Percentiles rank a stretch among this genome's conserved stretches.
phyloP scores from a whole-genome alignment of 805 yeast genomes.

The Diddensiella caesifluorescens region DNA sequence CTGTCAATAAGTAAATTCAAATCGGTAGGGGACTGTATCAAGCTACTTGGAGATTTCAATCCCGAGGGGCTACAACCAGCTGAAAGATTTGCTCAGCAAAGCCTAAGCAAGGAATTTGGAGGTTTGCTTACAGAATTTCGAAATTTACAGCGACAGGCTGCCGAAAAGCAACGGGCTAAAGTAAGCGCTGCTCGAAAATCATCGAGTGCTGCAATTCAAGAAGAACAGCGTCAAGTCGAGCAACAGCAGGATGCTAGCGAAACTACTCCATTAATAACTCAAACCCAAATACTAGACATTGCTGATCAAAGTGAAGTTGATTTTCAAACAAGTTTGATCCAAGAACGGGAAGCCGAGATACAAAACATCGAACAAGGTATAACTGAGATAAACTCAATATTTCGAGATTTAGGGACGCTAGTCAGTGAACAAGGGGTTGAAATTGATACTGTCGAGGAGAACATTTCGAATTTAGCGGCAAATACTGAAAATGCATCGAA shows the following conservation, averaged over 20 bases:
- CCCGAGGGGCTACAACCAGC: conserved; percentile 16
- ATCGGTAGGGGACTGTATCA: conserved; percentile 15
- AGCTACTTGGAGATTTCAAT: conserved; percentile 17
- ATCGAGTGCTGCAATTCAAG: neutral
- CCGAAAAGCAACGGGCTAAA: conserved; percentile 39
- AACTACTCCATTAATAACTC: conserved; percentile 22
- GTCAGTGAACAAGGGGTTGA: conserved; percentile 83
- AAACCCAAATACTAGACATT: conserved; percentile 38
- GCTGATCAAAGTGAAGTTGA: conserved; percentile 28
- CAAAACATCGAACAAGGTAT: conserved; percentile 70
- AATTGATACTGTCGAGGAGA: conserved; percentile 78
- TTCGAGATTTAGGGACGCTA: conserved; percentile 70
- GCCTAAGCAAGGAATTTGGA: conserved; percentile 52
- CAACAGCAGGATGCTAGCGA: conserved; percentile 6
- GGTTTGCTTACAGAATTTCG: conserved; percentile 45
- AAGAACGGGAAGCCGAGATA: conserved; percentile 71
- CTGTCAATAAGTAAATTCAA: conserved; percentile 18
- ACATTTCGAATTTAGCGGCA: conserved; percentile 55
- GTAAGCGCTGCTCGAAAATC: conserved; percentile 5
- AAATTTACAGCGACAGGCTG: conserved; percentile 41
- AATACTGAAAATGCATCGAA: conserved; percentile 66
- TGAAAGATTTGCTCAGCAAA: conserved; percentile 41
- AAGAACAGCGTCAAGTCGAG: conserved; percentile 2
- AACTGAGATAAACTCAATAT: conserved; percentile 77
- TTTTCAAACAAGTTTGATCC: conserved; percentile 37